Evolutionary conservation across 257 asterid species (phyloP).

Genomic region (Nicotiana knightiana): DNA sequence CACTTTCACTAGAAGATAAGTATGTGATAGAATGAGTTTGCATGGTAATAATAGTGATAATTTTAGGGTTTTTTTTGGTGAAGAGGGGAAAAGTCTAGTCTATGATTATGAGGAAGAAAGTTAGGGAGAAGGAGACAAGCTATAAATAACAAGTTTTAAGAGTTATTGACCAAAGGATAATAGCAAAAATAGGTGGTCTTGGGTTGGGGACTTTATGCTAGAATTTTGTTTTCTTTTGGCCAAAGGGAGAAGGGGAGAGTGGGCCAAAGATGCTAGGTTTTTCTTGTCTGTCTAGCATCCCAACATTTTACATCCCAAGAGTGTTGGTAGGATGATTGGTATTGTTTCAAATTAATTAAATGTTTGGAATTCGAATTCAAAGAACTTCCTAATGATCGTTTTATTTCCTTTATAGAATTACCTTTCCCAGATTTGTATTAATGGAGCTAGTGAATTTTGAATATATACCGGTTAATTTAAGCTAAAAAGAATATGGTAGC

Average conservation of each 20-base stretch:
- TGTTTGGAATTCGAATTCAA: too few species aligned
- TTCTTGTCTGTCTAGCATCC: not conserved
- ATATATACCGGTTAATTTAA: too few species aligned
- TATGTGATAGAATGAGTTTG: slow-evolving; percentile 35
- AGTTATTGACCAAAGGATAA: slow-evolving; percentile 15
- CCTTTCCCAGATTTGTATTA: too few species aligned
- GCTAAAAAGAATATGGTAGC: too few species aligned
- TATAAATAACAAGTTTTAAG: slow-evolving; percentile 7
- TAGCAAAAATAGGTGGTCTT: not conserved
- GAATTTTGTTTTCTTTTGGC: slow-evolving; percentile 1
- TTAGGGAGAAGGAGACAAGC: slow-evolving; percentile 16
- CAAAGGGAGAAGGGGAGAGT: not conserved
- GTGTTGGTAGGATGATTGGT: too few species aligned
- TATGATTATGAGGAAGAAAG: not conserved
- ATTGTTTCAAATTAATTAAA: too few species aligned
- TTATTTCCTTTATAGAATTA: too few species aligned
- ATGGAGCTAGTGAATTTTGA: too few species aligned
- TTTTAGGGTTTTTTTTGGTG: slow-evolving; percentile 5
- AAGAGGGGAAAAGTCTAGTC: slow-evolving; percentile 5
- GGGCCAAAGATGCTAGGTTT: not conserved
- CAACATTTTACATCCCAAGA: too few species aligned
- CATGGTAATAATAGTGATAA: slow-evolving; percentile 25
- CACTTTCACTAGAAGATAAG: slow-evolving; percentile 32
- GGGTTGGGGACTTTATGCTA: slow-evolving; percentile 12
- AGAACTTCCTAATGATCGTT: too few species aligned